These are phyloP conservation scores for Lodderomyces pseudojiufengensis DNA, from an alignment of 1,139 yeast species.

Conservation along the genomic window DNA sequence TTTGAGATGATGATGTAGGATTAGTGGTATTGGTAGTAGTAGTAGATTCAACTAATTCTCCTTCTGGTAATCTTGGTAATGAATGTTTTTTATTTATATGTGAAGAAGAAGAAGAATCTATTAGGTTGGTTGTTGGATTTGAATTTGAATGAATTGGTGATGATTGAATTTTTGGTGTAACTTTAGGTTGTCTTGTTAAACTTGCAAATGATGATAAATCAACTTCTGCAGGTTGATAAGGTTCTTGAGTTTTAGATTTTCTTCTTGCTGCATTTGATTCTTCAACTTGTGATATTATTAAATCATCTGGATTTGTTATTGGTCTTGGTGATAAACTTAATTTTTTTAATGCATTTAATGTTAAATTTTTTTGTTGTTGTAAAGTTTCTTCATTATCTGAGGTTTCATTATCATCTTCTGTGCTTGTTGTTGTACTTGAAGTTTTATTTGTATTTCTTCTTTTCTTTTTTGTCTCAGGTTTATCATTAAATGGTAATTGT, in stretches of 20 bases:
- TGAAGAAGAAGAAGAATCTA: conserved; percentile 1
- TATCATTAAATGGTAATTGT: conserved; percentile 39
- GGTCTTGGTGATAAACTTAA: conserved; percentile 45
- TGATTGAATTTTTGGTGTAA: conserved; percentile 8
- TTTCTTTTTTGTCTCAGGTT: conserved; percentile 6
- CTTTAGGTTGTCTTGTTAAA: conserved; percentile 43
- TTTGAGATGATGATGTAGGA: conserved; percentile 1
- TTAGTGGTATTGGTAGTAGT: background rate
- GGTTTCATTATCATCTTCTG: conserved; percentile 7
- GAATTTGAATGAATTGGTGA: conserved; percentile 4
- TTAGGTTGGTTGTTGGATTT: too few species aligned
- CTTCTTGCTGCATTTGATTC: conserved; percentile 2
- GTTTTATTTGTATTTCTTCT: conserved; percentile 5
- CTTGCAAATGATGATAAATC: conserved; percentile 49
- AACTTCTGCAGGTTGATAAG: conserved; percentile 54
- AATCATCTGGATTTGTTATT: conserved; percentile 18
- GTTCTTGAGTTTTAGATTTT: conserved; percentile 19
- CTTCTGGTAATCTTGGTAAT: conserved; percentile 13
- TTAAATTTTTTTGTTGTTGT: conserved; percentile 40
- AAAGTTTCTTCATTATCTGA: conserved; percentile 36
- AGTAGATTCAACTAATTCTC: conserved; percentile 3
- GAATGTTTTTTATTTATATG: conserved; percentile 9
- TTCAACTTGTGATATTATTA: conserved; percentile 4
- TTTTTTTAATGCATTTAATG: conserved; percentile 45
- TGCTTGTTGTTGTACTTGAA: conserved; percentile 3